Percentiles rank a stretch among this genome's conserved stretches.
Evolutionary conservation across 352 stramenopile genomes (phyloP).

Genomic region (Albugo laibachii): DNA sequence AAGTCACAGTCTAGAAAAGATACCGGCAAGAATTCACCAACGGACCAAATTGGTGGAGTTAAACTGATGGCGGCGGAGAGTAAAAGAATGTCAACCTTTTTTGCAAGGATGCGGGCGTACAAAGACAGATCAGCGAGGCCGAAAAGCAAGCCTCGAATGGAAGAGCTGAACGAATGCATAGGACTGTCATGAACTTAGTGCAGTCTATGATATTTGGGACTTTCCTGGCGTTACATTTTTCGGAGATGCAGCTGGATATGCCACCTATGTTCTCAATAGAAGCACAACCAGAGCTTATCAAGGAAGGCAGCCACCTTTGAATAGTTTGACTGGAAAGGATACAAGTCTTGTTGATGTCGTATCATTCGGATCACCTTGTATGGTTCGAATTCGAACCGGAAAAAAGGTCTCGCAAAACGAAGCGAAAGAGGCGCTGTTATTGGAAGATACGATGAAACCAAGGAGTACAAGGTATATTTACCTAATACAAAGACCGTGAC

Average conservation of each 20-base stretch:
- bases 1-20: background rate
- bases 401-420: background rate
- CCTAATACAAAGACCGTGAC: background rate
- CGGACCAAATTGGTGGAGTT: background rate
- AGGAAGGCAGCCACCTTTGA: background rate
- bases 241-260: background rate
- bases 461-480: conserved; percentile 9
- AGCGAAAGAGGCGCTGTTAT: conserved; percentile 3
- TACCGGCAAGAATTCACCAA: background rate
- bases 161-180: conserved; percentile 15
- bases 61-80: conserved; percentile 3
- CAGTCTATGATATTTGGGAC: conserved; percentile 14
- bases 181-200: conserved; percentile 14
- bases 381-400: conserved; percentile 1
- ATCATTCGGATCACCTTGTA: conserved; percentile 2
- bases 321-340: conserved; percentile 2
- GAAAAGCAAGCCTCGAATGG: conserved; percentile 13
- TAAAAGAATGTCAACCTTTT: conserved; percentile 13
- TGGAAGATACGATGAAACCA: conserved; percentile 4
- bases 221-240: conserved; percentile 8
- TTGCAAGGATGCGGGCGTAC: conserved; percentile 8
- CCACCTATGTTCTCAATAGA: background rate
- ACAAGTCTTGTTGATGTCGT: conserved; percentile 3
- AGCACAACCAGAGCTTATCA: background rate
- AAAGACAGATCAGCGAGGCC: conserved; percentile 8